Evolutionary conservation across 2,329 filamentous ascomycete species (phyloP).

Genomic region (Neopestalotiopsis sp.): DNA sequence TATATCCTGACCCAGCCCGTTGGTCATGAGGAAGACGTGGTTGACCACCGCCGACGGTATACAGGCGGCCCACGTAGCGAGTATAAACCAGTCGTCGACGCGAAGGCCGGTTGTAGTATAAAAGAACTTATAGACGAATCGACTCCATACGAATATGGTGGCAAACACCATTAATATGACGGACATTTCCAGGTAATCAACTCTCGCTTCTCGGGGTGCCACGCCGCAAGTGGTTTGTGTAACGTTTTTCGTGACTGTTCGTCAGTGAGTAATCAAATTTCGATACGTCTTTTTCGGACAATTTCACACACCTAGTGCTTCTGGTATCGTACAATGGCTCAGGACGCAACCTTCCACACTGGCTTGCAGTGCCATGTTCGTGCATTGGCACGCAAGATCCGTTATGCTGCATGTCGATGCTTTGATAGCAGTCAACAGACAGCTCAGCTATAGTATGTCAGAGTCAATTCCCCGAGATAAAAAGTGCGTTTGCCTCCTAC

Average conservation of each 20-base stretch:
- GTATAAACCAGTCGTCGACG: conserved; percentile 15
- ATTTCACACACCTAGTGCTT: conserved; percentile 14
- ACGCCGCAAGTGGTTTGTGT: conserved; percentile 24
- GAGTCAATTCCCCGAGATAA: not conserved
- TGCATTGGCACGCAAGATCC: conserved; percentile 23
- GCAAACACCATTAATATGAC: conserved; percentile 19
- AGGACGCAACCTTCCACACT: conserved; percentile 20
- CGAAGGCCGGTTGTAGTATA: not conserved
- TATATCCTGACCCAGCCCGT: conserved; percentile 9
- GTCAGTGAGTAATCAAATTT: not conserved
- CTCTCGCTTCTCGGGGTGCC: conserved; percentile 18
- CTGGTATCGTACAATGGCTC: conserved; percentile 18
- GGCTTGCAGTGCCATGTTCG: conserved; percentile 14
- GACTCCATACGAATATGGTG: conserved; percentile 18
- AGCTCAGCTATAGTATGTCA: conserved; percentile 18
- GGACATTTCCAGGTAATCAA: conserved; percentile 20
- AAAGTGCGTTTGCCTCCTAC: not conserved
- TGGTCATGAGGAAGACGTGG: conserved; percentile 4
- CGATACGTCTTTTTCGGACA: not conserved
- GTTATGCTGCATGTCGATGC: conserved; percentile 21
- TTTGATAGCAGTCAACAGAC: conserved; percentile 20
- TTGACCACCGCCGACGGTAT: not conserved
- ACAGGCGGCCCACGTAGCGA: not conserved
- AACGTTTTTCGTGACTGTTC: conserved; percentile 23
- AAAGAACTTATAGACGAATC: conserved; percentile 22